A percentile compares a stretch with the other conserved stretches of the same genome.
phyloP scores from a whole-genome alignment of 345 rosid genomes.

The Mangifera indica region DNA sequence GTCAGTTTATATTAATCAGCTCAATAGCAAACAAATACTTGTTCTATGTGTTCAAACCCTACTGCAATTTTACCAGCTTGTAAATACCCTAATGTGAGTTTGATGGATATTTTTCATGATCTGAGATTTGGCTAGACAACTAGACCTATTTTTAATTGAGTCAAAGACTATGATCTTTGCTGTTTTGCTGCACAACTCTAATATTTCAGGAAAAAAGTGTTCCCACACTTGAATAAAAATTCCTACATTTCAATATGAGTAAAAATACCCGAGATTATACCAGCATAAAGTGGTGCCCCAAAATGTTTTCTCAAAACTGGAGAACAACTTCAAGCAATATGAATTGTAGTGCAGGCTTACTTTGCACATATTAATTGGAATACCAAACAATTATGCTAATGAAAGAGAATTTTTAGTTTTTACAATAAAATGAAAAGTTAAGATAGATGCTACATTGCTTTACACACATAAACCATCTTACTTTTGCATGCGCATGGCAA shows the following conservation, averaged over 20 bases:
- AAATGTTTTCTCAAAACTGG: neutral
- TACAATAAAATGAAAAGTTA: neutral
- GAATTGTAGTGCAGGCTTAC: neutral
- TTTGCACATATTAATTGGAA: neutral
- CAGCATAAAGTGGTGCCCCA: neutral
- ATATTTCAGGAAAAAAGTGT: neutral
- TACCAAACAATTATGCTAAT: neutral
- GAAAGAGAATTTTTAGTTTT: neutral
- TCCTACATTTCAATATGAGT: neutral
- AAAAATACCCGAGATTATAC: neutral
- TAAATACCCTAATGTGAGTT: neutral
- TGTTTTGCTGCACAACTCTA: neutral
- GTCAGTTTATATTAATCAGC: neutral
- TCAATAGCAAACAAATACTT: neutral
- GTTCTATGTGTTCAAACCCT: neutral
- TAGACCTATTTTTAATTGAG: neutral
- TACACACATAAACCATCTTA: conserved; percentile 3
- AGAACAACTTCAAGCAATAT: neutral
- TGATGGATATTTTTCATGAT: neutral
- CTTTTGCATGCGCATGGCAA: neutral
- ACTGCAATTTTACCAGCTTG: neutral
- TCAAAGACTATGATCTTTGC: neutral
- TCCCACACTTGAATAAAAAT: neutral
- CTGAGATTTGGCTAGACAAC: neutral
- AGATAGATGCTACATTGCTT: neutral